A percentile compares a stretch with the other conserved stretches of the same genome.
Conservation (phyloP, 2,329 filamentous ascomycete genomes). For the Xylaria sp. region DNA sequence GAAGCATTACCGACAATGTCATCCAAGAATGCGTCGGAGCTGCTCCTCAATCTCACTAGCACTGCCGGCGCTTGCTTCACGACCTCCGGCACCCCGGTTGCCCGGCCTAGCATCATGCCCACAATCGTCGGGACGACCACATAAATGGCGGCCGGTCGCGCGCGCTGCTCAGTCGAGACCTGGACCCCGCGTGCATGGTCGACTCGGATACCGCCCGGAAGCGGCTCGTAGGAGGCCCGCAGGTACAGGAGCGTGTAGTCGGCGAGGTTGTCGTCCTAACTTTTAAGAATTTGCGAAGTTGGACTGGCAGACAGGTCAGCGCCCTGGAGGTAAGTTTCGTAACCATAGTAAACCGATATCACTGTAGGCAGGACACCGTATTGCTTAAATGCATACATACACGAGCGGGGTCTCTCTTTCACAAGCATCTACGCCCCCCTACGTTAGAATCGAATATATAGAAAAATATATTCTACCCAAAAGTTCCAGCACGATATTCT, state of each 20-base stretch:
- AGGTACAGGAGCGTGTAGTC: conserved; percentile 46
- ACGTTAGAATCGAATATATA: too few species aligned
- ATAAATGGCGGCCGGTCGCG: conserved; percentile 44
- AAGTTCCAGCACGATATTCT: too few species aligned
- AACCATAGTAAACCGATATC: too few species aligned
- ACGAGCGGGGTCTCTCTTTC: too few species aligned
- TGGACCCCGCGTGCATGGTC: conserved; percentile 44
- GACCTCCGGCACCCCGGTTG: conserved; percentile 47
- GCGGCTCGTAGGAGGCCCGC: conserved; percentile 43
- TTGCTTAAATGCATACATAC: too few species aligned
- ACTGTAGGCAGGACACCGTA: too few species aligned
- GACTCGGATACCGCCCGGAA: conserved; percentile 46
- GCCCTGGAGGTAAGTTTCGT: too few species aligned
- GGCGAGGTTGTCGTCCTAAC: conserved; percentile 41
- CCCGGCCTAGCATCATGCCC: conserved; percentile 48
- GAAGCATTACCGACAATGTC: conserved; percentile 42
- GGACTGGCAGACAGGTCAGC: too few species aligned
- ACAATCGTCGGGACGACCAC: conserved; percentile 43
- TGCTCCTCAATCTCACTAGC: conserved; percentile 43
- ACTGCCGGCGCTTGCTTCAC: conserved; percentile 42
- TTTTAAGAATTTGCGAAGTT: conserved; percentile 36
- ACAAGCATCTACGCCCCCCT: too few species aligned
- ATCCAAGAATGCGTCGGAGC: conserved; percentile 47
- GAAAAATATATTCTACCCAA: too few species aligned
- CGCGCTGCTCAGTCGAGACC: conserved; percentile 43